Evolutionary conservation across 2,329 filamentous ascomycete species (phyloP), one percentile per base, ranked within the genome.

Genomic region (Sporothrix mexicana): DNA sequence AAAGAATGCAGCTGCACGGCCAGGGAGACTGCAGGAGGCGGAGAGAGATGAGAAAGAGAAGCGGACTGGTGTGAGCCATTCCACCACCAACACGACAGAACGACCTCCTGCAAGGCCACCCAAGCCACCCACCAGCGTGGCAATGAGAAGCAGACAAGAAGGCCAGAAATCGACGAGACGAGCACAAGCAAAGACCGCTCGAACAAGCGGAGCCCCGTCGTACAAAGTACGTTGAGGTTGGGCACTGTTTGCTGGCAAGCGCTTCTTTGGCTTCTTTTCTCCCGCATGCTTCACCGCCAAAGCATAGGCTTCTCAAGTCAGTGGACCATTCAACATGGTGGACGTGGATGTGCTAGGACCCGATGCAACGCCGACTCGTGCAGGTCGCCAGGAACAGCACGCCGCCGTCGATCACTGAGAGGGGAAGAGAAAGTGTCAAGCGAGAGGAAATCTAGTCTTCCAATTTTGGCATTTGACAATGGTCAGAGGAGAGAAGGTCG

Each of bases 331-430:
- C 17, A n/a, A 9, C 8, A 9, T 36, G 53, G 69, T 12, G 15
- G 49, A 43, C 62, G 17, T 13, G 64, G 45, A 68, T 20, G 64
- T 8, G 20, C 43, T 68, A 25, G 45, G 23, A 9, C 15, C 57
- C 17, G 69, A 62, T 62, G 55, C 69, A 62, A 69, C 66, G n/a
- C 66, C 66, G 15, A 55, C 66, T 69, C 66, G 66, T 69, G 67
- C 67, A 69, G n/a, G 67, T 23, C 23, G 67, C 51, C 67, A 45
- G 66, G 49, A 69, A 55, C 47, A 49, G 66, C 49, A 69, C 30
- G 47, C 49, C 30, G 47, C 23, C 20, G 66, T 23, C 51, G 66
- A 57, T 69, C 49, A n/a, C n/a, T 36, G 10, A 45, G 17, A 30
- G 64, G 12, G 43, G 25, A 9, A 10, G 23, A 15, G 15, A 43